Conservation (phyloP, 2,329 filamentous ascomycete genomes). For the Botrytis deweyae region DNA sequence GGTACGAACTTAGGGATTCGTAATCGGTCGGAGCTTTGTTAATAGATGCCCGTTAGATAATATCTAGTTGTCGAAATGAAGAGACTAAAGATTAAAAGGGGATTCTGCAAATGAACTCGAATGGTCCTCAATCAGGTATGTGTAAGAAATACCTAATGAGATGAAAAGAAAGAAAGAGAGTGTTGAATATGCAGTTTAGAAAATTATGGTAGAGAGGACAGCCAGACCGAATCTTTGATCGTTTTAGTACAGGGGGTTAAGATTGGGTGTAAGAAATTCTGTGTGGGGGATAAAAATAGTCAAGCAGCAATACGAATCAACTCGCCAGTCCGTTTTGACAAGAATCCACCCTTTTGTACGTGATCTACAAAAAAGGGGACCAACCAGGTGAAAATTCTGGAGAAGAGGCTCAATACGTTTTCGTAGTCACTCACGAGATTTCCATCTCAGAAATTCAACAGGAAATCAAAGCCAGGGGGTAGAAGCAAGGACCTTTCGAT, state of each 20-base stretch:
- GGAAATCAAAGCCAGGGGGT: background rate
- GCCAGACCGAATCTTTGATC: constrained; percentile 15
- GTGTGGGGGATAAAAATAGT: constrained; percentile 10
- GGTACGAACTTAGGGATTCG: constrained; percentile 13
- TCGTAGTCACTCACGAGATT: too few relatives aligned
- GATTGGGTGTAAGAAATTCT: constrained; percentile 15
- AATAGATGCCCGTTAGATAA: constrained; percentile 4
- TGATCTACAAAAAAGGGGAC: constrained; percentile 10
- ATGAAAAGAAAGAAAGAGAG: background rate
- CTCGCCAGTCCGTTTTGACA: background rate
- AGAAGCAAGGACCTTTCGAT: background rate
- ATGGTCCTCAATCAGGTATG: background rate
- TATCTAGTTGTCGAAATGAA: background rate
- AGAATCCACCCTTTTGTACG: constrained; percentile 1
- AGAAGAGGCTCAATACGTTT: background rate
- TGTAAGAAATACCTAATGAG: background rate
- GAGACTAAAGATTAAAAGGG: background rate
- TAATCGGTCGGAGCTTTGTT: constrained; percentile 10
- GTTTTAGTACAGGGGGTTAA: constrained; percentile 3
- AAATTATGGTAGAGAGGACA: constrained; percentile 13
- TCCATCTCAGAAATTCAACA: background rate
- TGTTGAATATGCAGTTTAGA: background rate
- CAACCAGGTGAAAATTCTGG: constrained; percentile 12
- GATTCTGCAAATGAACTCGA: background rate
- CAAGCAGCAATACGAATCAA: background rate